phyloP scores from a whole-genome alignment of 2,329 filamentous ascomycete genomes.

The Exophiala dermatitidis region DNA sequence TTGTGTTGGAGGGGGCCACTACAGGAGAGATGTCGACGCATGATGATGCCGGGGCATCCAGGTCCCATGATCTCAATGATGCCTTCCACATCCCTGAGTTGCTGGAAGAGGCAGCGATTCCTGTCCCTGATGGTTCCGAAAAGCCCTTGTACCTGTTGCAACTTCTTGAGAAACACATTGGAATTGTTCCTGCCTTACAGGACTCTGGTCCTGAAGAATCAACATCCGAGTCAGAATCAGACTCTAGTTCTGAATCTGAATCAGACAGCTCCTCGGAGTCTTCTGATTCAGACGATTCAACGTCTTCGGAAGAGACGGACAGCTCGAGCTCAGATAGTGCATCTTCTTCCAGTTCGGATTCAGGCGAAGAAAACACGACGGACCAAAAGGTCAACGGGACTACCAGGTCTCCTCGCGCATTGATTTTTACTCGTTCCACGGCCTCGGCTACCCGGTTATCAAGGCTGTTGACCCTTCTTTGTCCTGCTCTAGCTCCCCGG shows the following conservation, averaged over 20 bases:
- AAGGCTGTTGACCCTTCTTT: constrained; percentile 74
- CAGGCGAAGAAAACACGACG: no score
- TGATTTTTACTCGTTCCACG: constrained; percentile 92
- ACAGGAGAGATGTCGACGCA: constrained; percentile 22
- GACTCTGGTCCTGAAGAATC: neutral
- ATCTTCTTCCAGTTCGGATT: neutral
- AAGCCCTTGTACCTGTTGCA: constrained; percentile 83
- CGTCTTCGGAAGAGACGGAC: constrained; percentile 26
- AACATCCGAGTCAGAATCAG: constrained; percentile 17
- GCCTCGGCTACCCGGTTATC: constrained; percentile 83
- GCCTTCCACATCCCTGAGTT: constrained; percentile 55
- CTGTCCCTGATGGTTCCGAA: constrained; percentile 60
- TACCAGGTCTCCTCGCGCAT: constrained; percentile 84
- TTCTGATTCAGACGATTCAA: constrained; percentile 21
- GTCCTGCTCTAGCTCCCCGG: constrained; percentile 80
- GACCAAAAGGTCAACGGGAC: constrained; percentile 37
- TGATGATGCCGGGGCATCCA: constrained; percentile 5
- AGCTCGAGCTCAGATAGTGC: constrained; percentile 60
- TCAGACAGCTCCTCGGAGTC: constrained; percentile 27
- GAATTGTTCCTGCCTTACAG: neutral
- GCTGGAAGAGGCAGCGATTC: constrained; percentile 59
- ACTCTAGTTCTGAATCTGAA: constrained; percentile 25
- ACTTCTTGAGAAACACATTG: constrained; percentile 54
- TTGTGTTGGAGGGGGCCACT: constrained; percentile 34
- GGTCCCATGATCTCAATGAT: constrained; percentile 39